Evolutionary conservation across 108 stramenopile genomes (phyloP), one percentile per base, ranked within the genome.

Genomic region (Fragilaria radians): DNA sequence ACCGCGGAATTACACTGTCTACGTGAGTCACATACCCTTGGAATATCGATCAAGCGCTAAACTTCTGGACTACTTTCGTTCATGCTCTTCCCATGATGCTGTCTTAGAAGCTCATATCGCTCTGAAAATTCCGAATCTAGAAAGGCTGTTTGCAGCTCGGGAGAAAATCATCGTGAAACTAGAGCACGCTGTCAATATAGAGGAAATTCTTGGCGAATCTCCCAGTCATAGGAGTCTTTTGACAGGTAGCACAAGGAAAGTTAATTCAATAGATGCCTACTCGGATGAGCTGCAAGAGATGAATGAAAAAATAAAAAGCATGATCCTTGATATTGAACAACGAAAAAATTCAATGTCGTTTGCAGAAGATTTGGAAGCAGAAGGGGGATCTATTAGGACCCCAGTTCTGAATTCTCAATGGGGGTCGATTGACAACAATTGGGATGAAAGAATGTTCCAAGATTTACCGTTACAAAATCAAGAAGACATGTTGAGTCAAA

Each of bases 21-120:
- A 77, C 54, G 65, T 88, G 21, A 70, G 67, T 4, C 73, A 76
- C 31, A 63, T 88, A 27, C 72, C 80, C 3, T 4, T 31, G 25
- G 73, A 80, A 25, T 75, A 75, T 42, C 61, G 61, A 34, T 70
- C 61, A n/a, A 70, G 75, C n/a, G 34, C 24, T 7, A 63, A 60
- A 7, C 47, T 84, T 18, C 29, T 51, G 22, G 61, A 78, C 5
- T 84, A 71, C 63, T 84, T 88, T 63, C 32, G 59, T 32, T 49
- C 55, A 4, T 72, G 66, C 57, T 74, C 71, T 28, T 29, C 54
- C n/a, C 48, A 66, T 14, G 57, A 64, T n/a, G 33, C 56, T 22
- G 67, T 72, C 5, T 30, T 67, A 0, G 70, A 71, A 27, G 74
- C 66, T 26, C 52, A 57, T 18, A 18, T 76, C 18, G 70, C 70